Evolutionary conservation across 108 stramenopile species (phyloP), one percentile per base, ranked within the genome.

Genomic region (Fistulifera pelliculosa): DNA sequence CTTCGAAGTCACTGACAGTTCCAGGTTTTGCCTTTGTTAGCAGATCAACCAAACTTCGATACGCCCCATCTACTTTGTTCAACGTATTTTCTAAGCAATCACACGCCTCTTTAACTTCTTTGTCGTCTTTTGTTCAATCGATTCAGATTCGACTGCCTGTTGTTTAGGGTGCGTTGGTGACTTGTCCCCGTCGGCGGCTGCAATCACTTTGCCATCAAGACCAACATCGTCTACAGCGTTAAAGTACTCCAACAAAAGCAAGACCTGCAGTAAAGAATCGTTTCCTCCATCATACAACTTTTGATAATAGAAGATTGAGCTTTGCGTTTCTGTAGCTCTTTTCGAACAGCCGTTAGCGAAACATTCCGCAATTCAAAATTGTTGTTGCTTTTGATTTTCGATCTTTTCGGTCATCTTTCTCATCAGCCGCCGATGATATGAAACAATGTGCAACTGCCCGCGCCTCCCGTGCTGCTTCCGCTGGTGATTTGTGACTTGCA

Each of bases 401-500:
- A 52, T 57, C 25, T 66, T 47, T 2, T 57, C 35, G 1, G 66
- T 66, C 1, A 62, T 35, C 22, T 16, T 25, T n/a, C 19, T 58
- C 65, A 54, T 16, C 61, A 47, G 35, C 61, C 57, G 38, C 48
- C 43, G 49, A 43, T 22, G 52, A 47, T 27, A 68, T 52, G 40
- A 76, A 47, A 38, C 27, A 54, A 0, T 64, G 65, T 1, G 77
- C 72, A 21, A 62, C 60, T 25, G 64, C 65, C 38, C 64, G 65
- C 5, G 77, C 77, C 6, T 66, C 60, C 56, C 68, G 60, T 1
- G 77, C 77, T 4, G 61, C 72, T 55, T 69, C 77, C 0, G 77
- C 68, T 27, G 77, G 77, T 17, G 69, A 70, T 40, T 53, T 66
- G 39, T 70, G 58, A 28, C 55, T 65, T 16, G 77, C 69, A 38